Conservation (phyloP, 1,284 basidiomycete genomes). For the Naganishia liquefaciens region DNA sequence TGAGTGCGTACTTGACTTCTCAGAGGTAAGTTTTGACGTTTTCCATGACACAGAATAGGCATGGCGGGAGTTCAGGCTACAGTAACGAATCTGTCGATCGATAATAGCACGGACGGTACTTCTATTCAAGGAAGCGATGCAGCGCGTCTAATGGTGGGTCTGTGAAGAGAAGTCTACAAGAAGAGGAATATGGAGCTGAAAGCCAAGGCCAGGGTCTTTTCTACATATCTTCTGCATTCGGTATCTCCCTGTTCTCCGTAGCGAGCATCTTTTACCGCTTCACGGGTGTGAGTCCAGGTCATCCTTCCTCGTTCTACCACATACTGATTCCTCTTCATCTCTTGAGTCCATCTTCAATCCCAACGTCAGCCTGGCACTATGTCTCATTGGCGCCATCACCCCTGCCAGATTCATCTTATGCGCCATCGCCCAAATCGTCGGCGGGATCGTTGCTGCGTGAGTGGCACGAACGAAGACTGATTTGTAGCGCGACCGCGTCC, state of each 20-base stretch:
- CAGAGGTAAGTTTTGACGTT: background rate
- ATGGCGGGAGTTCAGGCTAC: slow-evolving; percentile 38
- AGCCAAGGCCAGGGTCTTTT: slow-evolving; percentile 45
- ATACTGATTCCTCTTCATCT: slow-evolving; percentile 39
- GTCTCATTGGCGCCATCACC: slow-evolving; percentile 63
- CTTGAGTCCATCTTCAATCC: slow-evolving; percentile 63
- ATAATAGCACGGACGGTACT: slow-evolving; percentile 34
- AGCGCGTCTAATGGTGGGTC: slow-evolving; percentile 39
- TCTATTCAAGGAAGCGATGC: slow-evolving; percentile 34
- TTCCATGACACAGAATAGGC: slow-evolving; percentile 5
- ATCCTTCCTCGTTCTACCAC: too few relatives aligned
- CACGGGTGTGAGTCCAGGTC: slow-evolving; percentile 57
- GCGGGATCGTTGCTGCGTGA: slow-evolving; percentile 42
- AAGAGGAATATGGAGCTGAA: too few relatives aligned
- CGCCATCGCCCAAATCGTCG: slow-evolving; percentile 61
- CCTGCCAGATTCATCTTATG: slow-evolving; percentile 66
- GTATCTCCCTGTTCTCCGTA: slow-evolving; percentile 66
- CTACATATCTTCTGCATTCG: slow-evolving; percentile 66
- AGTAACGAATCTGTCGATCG: slow-evolving; percentile 37
- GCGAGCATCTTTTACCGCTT: slow-evolving; percentile 74
- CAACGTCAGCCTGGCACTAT: slow-evolving; percentile 65
- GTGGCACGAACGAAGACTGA: background rate
- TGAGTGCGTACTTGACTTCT: background rate
- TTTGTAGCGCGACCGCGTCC: background rate
- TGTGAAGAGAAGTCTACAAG: background rate